phyloP scores from a whole-genome alignment of 257 asterid species.

The Buddleja alternifolia region DNA sequence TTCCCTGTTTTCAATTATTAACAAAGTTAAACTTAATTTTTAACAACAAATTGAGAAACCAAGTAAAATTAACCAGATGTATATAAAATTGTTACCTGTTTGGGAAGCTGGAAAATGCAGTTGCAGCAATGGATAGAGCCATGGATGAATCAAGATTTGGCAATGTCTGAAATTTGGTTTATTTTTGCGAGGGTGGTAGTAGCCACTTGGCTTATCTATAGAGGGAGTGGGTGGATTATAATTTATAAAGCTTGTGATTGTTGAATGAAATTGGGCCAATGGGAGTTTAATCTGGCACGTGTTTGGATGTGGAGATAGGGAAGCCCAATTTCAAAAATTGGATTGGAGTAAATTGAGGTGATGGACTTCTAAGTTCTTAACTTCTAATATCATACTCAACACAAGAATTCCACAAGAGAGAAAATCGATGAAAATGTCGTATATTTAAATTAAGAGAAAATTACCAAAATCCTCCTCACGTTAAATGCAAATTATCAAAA shows the following conservation, averaged over 20 bases:
- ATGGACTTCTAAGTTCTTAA: too few species aligned
- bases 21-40: too few species aligned
- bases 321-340: too few species aligned
- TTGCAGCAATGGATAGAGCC: slow-evolving; percentile 61
- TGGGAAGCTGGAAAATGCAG: slow-evolving; percentile 51
- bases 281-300: not conserved
- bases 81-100: slow-evolving; percentile 36
- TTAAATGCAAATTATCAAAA: too few species aligned
- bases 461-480: too few species aligned
- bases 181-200: not conserved
- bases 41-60: not conserved
- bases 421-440: too few species aligned
- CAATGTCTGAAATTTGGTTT: not conserved
- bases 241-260: slow-evolving; percentile 1
- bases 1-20: too few species aligned
- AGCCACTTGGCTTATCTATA: slow-evolving; percentile 43
- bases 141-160: slow-evolving; percentile 34
- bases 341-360: too few species aligned
- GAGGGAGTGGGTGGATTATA: slow-evolving; percentile 27
- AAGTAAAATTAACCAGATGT: not conserved
- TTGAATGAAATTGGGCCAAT: slow-evolving; percentile 29
- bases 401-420: too few species aligned
- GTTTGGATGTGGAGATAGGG: not conserved
- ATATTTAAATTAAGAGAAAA: too few species aligned
- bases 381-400: too few species aligned